Conservation (phyloP, 495 filamentous ascomycete genomes). For the Cercophora samala region DNA sequence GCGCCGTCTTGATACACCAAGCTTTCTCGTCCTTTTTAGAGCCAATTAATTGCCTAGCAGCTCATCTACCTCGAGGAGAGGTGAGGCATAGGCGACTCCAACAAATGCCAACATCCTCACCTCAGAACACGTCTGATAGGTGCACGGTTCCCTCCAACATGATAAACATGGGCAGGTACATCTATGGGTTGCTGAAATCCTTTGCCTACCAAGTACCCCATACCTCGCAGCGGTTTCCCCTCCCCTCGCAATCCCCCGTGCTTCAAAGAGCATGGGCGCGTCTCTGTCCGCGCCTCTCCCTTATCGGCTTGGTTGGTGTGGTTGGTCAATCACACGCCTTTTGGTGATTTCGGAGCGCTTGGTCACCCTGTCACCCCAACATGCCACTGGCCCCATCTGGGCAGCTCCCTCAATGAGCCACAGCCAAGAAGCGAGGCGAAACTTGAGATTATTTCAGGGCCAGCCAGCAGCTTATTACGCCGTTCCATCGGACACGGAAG, state of each 20-base stretch:
- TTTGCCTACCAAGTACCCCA: slow-evolving; percentile 19
- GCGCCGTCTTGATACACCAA: too few species aligned
- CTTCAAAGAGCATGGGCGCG: slow-evolving; percentile 11
- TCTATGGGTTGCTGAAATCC: neutral
- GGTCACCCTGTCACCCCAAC: neutral
- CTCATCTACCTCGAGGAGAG: neutral
- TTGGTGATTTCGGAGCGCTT: slow-evolving; percentile 7
- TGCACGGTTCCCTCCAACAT: neutral
- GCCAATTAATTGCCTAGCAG: too few species aligned
- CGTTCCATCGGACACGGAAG: neutral
- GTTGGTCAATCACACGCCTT: slow-evolving; percentile 18
- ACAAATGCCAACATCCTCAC: neutral
- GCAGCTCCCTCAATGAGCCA: neutral
- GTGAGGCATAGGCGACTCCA: neutral
- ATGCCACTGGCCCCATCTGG: slow-evolving; percentile 12
- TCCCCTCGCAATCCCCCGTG: neutral
- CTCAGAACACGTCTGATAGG: neutral
- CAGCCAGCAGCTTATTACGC: neutral
- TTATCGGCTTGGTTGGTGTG: slow-evolving; percentile 12
- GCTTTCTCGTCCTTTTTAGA: too few species aligned
- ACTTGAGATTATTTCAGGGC: neutral
- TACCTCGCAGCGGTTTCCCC: too few species aligned
- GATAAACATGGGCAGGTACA: neutral
- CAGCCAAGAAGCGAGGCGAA: slow-evolving; percentile 11
- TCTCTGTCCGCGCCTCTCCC: slow-evolving; percentile 17